These are phyloP conservation scores for Diphasiastrum complanatum DNA, from an alignment of 83 land plant genomes.

Conservation along the genomic window DNA sequence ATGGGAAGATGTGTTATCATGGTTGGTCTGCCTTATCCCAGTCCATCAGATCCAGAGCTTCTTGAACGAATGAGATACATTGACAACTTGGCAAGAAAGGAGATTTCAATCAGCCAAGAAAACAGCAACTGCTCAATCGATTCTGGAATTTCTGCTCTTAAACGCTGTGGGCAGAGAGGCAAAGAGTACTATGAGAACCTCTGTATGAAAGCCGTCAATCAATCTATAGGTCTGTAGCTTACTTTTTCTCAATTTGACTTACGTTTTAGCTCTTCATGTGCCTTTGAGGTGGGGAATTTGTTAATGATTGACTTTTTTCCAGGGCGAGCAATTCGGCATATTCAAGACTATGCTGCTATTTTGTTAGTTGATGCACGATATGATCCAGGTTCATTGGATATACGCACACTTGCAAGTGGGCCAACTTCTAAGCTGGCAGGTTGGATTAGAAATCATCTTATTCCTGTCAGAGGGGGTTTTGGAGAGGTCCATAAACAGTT, in stretches of 20 bases:
- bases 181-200: slow-evolving; percentile 92
- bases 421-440: slow-evolving; percentile 73
- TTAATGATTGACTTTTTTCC: slow-evolving; percentile 3
- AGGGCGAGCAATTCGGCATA: slow-evolving; percentile 97
- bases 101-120: background rate
- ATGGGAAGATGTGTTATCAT: slow-evolving; percentile 94
- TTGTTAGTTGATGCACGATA: slow-evolving; percentile 80
- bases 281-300: background rate
- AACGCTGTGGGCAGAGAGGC: slow-evolving; percentile 61
- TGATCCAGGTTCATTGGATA: slow-evolving; percentile 19
- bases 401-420: slow-evolving; percentile 33
- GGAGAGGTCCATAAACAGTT: slow-evolving; percentile 79
- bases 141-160: slow-evolving; percentile 34
- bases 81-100: slow-evolving; percentile 43
- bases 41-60: slow-evolving; percentile 81
- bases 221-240: slow-evolving; percentile 62
- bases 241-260: background rate
- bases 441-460: slow-evolving; percentile 74
- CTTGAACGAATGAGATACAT: slow-evolving; percentile 77
- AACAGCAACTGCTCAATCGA: slow-evolving; percentile 12
- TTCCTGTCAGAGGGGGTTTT: slow-evolving; percentile 50
- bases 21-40: slow-evolving; percentile 98
- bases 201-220: slow-evolving; percentile 99
- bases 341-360: slow-evolving; percentile 86
- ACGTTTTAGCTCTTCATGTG: background rate